A percentile compares a stretch with the other conserved stretches of the same genome.
phyloP scores from a whole-genome alignment of 2,329 filamentous ascomycete species.

The Cordyceps fumosorosea region DNA sequence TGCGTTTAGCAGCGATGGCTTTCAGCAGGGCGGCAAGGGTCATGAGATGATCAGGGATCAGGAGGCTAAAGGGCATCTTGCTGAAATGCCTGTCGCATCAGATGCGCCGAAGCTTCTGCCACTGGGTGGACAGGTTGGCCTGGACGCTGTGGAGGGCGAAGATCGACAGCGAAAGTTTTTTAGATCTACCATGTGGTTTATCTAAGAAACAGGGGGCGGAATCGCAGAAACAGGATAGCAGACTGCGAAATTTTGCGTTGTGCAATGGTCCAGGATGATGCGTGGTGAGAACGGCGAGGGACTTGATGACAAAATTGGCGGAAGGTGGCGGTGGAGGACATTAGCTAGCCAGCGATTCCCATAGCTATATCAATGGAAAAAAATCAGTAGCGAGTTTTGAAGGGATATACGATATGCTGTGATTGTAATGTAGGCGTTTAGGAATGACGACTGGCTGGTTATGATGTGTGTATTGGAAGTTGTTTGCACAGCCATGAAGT shows the following conservation, averaged over 20 bases:
- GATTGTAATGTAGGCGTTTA: not conserved
- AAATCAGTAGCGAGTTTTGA: not conserved
- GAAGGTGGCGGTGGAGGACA: slow-evolving; percentile 12
- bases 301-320: slow-evolving; percentile 4
- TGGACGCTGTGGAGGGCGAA: slow-evolving; percentile 23
- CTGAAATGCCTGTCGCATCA: slow-evolving; percentile 18
- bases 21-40: slow-evolving; percentile 37
- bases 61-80: slow-evolving; percentile 32
- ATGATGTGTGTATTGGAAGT: no score
- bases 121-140: slow-evolving; percentile 22
- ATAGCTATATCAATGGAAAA: not conserved
- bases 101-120: slow-evolving; percentile 26
- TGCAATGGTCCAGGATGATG: no score
- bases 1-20: slow-evolving; percentile 37
- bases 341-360: not conserved
- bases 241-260: no score
- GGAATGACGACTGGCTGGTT: no score
- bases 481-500: not conserved
- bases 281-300: not conserved
- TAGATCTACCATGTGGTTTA: slow-evolving; percentile 38
- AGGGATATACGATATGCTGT: not conserved
- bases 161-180: slow-evolving; percentile 29
- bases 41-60: slow-evolving; percentile 33
- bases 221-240: not conserved
- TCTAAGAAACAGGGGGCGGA: slow-evolving; percentile 21